Percentiles rank a stretch among this genome's conserved stretches.
phyloP scores from a whole-genome alignment of 495 filamentous ascomycete species.

The Podospora didyma region DNA sequence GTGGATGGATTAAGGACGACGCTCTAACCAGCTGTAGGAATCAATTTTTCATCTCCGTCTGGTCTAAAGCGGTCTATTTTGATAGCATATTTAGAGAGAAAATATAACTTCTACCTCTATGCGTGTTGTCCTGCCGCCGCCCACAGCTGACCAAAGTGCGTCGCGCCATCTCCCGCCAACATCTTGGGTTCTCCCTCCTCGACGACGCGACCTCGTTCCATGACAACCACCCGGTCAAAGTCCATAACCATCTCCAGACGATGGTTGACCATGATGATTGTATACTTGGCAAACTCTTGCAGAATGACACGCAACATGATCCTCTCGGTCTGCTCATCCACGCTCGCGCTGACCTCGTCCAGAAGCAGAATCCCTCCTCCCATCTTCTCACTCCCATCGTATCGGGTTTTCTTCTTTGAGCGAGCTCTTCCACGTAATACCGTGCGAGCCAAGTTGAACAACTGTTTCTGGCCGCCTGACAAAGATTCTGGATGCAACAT shows the following conservation, averaged over 20 bases:
- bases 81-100: no score
- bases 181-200: no score
- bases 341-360: constrained; percentile 39
- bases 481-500: constrained; percentile 48
- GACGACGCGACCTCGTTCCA: constrained; percentile 39
- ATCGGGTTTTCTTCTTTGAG: not conserved
- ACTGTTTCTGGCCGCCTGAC: constrained; percentile 59
- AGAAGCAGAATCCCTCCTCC: constrained; percentile 33
- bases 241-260: constrained; percentile 42
- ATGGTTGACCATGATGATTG: constrained; percentile 46
- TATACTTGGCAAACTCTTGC: constrained; percentile 40
- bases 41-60: no score
- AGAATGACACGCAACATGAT: constrained; percentile 39
- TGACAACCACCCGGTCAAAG: constrained; percentile 43
- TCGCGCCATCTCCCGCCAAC: no score
- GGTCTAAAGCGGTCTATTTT: no score
- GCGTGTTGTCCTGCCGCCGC: no score
- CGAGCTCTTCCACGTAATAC: constrained; percentile 42
- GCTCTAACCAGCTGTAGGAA: no score
- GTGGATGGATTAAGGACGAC: no score
- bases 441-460: constrained; percentile 59
- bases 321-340: constrained; percentile 44
- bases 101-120: no score
- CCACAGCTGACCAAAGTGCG: no score
- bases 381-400: constrained; percentile 1